Percentiles rank a stretch among this genome's conserved stretches.
These are phyloP conservation scores for Vachellia pachyceras DNA, from an alignment of 306 rosid genomes.

Conservation along the genomic window DNA sequence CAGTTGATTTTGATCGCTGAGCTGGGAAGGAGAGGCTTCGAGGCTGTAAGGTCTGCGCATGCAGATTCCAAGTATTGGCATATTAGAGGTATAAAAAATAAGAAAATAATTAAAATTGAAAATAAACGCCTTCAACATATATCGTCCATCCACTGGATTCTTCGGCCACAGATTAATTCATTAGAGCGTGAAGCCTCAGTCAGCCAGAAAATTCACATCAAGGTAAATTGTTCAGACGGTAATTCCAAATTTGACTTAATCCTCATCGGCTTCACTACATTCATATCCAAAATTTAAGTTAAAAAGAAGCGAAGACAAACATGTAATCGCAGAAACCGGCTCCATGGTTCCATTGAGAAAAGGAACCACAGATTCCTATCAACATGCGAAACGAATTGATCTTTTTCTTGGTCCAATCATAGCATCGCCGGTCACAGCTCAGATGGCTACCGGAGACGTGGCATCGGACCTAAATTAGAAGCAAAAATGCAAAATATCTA, in stretches of 20 bases:
- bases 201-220: slow-evolving; percentile 66
- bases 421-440: slow-evolving; percentile 72
- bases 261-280: slow-evolving; percentile 60
- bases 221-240: slow-evolving; percentile 63
- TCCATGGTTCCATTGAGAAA: slow-evolving; percentile 44
- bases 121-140: too few relatives aligned
- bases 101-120: too few relatives aligned
- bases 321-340: slow-evolving; percentile 90
- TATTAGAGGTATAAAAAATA: too few relatives aligned
- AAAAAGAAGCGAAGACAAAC: background rate
- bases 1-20: too few relatives aligned
- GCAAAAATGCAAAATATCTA: background rate
- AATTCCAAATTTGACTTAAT: slow-evolving; percentile 66
- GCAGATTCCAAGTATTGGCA: too few relatives aligned
- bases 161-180: background rate
- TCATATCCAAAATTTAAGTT: background rate
- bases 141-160: too few relatives aligned
- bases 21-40: too few relatives aligned
- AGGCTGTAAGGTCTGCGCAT: too few relatives aligned
- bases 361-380: slow-evolving; percentile 79
- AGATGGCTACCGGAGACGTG: slow-evolving; percentile 70
- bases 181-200: slow-evolving; percentile 59
- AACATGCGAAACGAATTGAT: slow-evolving; percentile 57
- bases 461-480: slow-evolving; percentile 54
- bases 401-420: slow-evolving; percentile 70